These are phyloP conservation scores for Beauveria sp. DNA, from an alignment of 2,329 filamentous ascomycete genomes.

Conservation along the genomic window DNA sequence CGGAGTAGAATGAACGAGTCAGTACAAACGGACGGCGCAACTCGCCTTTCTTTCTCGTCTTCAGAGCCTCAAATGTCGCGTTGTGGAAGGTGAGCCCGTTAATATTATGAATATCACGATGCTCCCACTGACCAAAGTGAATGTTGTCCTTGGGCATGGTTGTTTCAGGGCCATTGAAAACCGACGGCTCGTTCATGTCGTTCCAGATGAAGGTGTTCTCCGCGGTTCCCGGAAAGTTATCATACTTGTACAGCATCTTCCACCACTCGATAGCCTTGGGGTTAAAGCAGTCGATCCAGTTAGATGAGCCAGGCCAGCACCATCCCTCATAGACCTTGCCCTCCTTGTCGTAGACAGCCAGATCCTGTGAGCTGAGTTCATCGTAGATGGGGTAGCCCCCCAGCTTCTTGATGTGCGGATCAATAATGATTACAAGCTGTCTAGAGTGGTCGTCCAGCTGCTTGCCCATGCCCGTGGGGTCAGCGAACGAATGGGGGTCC, in stretches of 20 bases:
- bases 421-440: slow-evolving; percentile 90
- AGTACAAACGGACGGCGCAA: slow-evolving; percentile 81
- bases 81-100: slow-evolving; percentile 95
- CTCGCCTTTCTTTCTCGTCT: slow-evolving; percentile 80
- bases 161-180: slow-evolving; percentile 96
- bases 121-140: slow-evolving; percentile 87
- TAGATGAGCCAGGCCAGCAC: slow-evolving; percentile 96
- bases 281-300: slow-evolving; percentile 96
- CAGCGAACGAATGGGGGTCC: slow-evolving; percentile 80
- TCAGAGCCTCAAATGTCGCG: slow-evolving; percentile 78
- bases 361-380: slow-evolving; percentile 73
- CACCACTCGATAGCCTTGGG: slow-evolving; percentile 90
- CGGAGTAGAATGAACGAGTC: slow-evolving; percentile 86
- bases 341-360: slow-evolving; percentile 86
- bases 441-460: slow-evolving; percentile 78
- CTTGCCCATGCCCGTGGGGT: slow-evolving; percentile 81
- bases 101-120: slow-evolving; percentile 91
- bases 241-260: slow-evolving; percentile 79
- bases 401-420: slow-evolving; percentile 94
- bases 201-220: slow-evolving; percentile 96
- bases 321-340: slow-evolving; percentile 85
- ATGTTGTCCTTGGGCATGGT: slow-evolving; percentile 99
- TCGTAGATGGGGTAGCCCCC: slow-evolving; percentile 69
- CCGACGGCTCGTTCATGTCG: slow-evolving; percentile 98
- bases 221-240: slow-evolving; percentile 76